phyloP scores from a whole-genome alignment of 495 filamentous ascomycete species.

The Wilcoxina mikolae region DNA sequence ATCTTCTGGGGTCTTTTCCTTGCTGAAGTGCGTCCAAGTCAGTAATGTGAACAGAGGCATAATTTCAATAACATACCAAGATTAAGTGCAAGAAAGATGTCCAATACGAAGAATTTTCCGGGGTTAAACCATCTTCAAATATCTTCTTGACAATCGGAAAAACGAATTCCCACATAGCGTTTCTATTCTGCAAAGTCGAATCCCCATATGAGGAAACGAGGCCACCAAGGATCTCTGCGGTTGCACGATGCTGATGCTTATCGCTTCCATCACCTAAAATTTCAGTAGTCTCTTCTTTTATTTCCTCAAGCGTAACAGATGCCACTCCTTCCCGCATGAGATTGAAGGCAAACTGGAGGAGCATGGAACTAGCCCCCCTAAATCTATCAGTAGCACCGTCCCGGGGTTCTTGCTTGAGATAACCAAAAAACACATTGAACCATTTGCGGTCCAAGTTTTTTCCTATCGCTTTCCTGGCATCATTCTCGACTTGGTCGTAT shows the following conservation, averaged over 20 bases:
- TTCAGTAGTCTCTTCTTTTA: slow-evolving; percentile 57
- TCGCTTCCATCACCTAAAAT: slow-evolving; percentile 86
- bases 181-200: slow-evolving; percentile 46
- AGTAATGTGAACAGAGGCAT: neutral
- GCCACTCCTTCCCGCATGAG: slow-evolving; percentile 64
- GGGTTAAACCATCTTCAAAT: slow-evolving; percentile 76
- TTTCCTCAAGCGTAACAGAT: slow-evolving; percentile 65
- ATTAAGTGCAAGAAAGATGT: slow-evolving; percentile 80
- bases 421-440: slow-evolving; percentile 77
- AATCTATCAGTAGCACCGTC: slow-evolving; percentile 75
- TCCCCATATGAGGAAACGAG: slow-evolving; percentile 63
- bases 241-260: slow-evolving; percentile 95
- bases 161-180: slow-evolving; percentile 69
- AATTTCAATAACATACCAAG: slow-evolving; percentile 33
- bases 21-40: slow-evolving; percentile 30
- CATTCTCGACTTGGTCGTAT: slow-evolving; percentile 70
- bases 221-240: slow-evolving; percentile 82
- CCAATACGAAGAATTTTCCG: slow-evolving; percentile 91
- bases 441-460: slow-evolving; percentile 63
- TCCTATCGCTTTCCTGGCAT: slow-evolving; percentile 67
- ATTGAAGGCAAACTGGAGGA: slow-evolving; percentile 78
- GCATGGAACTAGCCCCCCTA: slow-evolving; percentile 66
- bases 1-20: slow-evolving; percentile 71
- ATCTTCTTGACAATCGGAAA: slow-evolving; percentile 79
- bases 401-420: slow-evolving; percentile 90